Conservation (phyloP, 805 yeast genomes). For the Deakozyma indianensis region DNA sequence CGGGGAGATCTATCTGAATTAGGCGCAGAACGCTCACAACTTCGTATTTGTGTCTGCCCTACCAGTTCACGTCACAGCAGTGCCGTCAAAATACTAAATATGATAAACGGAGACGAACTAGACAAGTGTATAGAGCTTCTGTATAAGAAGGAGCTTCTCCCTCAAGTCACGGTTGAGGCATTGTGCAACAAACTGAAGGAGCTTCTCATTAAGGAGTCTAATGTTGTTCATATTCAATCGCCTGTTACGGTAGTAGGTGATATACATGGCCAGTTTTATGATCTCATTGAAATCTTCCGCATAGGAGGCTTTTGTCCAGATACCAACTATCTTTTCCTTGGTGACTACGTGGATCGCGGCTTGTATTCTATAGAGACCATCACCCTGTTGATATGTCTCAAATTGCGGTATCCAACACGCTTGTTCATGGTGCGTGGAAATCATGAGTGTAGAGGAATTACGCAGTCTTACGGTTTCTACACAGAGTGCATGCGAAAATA, state of each 20-base stretch:
- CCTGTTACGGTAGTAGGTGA: slow-evolving; percentile 97
- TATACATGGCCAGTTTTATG: slow-evolving; percentile 95
- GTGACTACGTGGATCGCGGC: slow-evolving; percentile 95
- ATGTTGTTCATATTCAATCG: slow-evolving; percentile 67
- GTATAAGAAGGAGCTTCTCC: slow-evolving; percentile 49
- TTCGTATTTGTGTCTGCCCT: too few species aligned
- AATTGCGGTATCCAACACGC: slow-evolving; percentile 76
- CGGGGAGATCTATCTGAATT: too few species aligned
- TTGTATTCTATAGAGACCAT: slow-evolving; percentile 90
- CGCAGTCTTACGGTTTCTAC: slow-evolving; percentile 94
- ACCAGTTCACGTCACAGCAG: too few species aligned
- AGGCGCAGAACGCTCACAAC: too few species aligned
- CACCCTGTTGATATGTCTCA: slow-evolving; percentile 62
- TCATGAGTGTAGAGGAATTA: slow-evolving; percentile 92
- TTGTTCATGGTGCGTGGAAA: slow-evolving; percentile 81
- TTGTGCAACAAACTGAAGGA: slow-evolving; percentile 75
- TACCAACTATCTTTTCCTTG: slow-evolving; percentile 83
- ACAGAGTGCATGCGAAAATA: slow-evolving; percentile 88
- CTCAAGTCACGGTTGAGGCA: slow-evolving; percentile 56
- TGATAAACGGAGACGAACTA: slow-evolving; percentile 21
- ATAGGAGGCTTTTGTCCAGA: slow-evolving; percentile 91
- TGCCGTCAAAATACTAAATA: too few species aligned
- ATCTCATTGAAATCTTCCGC: slow-evolving; percentile 76
- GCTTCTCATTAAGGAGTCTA: slow-evolving; percentile 62
- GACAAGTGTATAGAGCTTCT: slow-evolving; percentile 60